Evolutionary conservation across 768 basidiomycete genomes (phyloP).

Genomic region (Mycena vitilis): DNA sequence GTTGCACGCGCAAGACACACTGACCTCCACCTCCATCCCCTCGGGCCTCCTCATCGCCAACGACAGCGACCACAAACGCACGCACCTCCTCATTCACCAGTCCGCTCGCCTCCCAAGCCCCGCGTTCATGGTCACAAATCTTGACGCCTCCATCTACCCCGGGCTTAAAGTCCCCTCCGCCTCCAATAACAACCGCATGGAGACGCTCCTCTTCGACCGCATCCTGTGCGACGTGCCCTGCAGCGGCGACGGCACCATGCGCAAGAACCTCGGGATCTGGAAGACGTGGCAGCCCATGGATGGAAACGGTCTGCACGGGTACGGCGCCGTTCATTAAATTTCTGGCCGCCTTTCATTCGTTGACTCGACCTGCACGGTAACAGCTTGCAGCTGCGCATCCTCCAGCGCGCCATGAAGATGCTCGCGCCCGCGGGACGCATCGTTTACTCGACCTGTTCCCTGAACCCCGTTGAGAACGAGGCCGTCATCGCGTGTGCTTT

Average conservation of each 20-base stretch:
- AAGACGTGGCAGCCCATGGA: slow-evolving; percentile 89
- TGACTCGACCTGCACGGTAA: slow-evolving; percentile 52
- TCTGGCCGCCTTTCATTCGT: not conserved
- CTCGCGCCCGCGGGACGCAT: slow-evolving; percentile 86
- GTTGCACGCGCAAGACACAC: slow-evolving; percentile 82
- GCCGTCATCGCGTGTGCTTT: slow-evolving; percentile 92
- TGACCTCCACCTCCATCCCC: slow-evolving; percentile 74
- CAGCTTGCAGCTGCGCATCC: slow-evolving; percentile 93
- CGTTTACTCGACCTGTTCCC: slow-evolving; percentile 97
- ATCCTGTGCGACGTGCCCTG: slow-evolving; percentile 98
- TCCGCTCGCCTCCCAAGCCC: slow-evolving; percentile 94
- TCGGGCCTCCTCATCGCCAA: slow-evolving; percentile 93
- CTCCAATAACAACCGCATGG: slow-evolving; percentile 50
- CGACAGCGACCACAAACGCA: slow-evolving; percentile 93
- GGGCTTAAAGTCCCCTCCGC: slow-evolving; percentile 63
- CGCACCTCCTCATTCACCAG: slow-evolving; percentile 97
- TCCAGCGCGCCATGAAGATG: slow-evolving; percentile 92
- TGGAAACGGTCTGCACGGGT: slow-evolving; percentile 93
- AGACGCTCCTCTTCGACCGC: slow-evolving; percentile 85
- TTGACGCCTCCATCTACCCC: slow-evolving; percentile 92
- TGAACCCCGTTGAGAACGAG: slow-evolving; percentile 98
- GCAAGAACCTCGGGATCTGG: slow-evolving; percentile 98
- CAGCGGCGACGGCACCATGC: slow-evolving; percentile 94
- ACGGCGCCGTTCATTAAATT: slow-evolving; percentile 34
- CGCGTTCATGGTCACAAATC: slow-evolving; percentile 93